These are phyloP conservation scores for Podaxis carcinomalis DNA, from an alignment of 768 basidiomycete genomes.

Conservation along the genomic window DNA sequence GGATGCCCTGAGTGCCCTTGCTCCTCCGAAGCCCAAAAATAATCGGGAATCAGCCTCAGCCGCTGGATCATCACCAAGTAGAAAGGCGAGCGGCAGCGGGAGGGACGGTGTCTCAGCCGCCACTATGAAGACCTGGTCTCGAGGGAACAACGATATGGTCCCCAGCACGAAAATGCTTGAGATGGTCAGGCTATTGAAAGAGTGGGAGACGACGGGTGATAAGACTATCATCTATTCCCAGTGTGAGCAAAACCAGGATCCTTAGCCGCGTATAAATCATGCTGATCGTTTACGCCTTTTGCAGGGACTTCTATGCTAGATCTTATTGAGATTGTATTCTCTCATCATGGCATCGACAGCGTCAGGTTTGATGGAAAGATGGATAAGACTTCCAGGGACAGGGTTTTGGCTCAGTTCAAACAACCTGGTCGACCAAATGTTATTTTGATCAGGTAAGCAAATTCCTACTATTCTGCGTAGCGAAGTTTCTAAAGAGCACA, in stretches of 20 bases:
- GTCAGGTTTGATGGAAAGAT: slow-evolving; percentile 70
- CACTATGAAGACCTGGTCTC: slow-evolving; percentile 50
- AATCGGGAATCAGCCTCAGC: background rate
- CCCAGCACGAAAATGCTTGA: slow-evolving; percentile 67
- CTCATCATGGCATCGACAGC: slow-evolving; percentile 51
- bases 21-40: slow-evolving; percentile 19
- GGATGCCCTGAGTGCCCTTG: background rate
- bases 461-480: background rate
- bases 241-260: slow-evolving; percentile 36
- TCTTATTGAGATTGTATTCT: slow-evolving; percentile 55
- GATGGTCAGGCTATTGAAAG: slow-evolving; percentile 49
- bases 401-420: slow-evolving; percentile 49
- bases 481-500: background rate
- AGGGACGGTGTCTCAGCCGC: slow-evolving; percentile 35
- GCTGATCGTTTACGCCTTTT: background rate
- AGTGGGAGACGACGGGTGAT: slow-evolving; percentile 57
- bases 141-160: slow-evolving; percentile 58
- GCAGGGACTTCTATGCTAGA: slow-evolving; percentile 77
- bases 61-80: background rate
- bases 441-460: slow-evolving; percentile 55
- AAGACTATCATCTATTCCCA: slow-evolving; percentile 73
- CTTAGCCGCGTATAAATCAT: background rate
- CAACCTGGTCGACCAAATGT: slow-evolving; percentile 52
- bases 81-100: background rate
- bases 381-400: slow-evolving; percentile 49